These are phyloP conservation scores for Colletotrichum costaricense DNA, from an alignment of 2,329 filamentous ascomycete genomes.

Conservation along the genomic window DNA sequence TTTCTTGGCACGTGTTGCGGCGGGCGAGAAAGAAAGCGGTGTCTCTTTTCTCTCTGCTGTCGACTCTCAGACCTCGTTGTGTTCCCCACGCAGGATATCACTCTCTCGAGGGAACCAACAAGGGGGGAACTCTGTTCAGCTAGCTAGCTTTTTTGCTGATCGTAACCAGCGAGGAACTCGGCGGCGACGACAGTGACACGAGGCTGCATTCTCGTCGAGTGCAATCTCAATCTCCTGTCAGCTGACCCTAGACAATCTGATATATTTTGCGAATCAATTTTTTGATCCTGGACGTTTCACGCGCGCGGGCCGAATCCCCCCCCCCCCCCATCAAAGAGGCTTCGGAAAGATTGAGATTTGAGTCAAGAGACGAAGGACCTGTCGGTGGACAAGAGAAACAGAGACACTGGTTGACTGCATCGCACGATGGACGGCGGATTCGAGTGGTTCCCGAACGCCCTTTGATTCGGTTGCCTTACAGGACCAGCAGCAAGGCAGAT, in stretches of 20 bases:
- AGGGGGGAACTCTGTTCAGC: neutral
- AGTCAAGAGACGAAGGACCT: neutral
- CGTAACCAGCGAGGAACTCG: neutral
- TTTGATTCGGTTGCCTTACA: neutral
- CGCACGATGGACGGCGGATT: neutral
- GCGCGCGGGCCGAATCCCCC: slow-evolving; percentile 1
- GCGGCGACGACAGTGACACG: neutral
- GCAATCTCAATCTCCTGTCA: slow-evolving; percentile 21
- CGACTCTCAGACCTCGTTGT: neutral
- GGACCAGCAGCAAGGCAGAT: slow-evolving; percentile 5
- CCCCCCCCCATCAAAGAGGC: neutral
- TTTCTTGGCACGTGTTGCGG: neutral
- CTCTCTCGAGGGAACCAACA: slow-evolving; percentile 28
- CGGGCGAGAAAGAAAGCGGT: neutral
- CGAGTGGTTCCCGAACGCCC: neutral
- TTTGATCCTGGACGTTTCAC: slow-evolving; percentile 9
- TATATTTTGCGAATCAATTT: neutral
- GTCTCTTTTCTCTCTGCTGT: slow-evolving; percentile 23
- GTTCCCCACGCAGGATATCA: slow-evolving; percentile 20
- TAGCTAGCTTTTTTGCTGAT: slow-evolving; percentile 1
- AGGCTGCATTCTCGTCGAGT: neutral
- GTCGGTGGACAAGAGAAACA: neutral
- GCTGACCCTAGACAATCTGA: slow-evolving; percentile 13
- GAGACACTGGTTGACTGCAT: neutral
- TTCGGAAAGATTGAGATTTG: slow-evolving; percentile 9